These are phyloP conservation scores for Candida adriatica DNA, from an alignment of 805 yeast genomes.

Conservation along the genomic window DNA sequence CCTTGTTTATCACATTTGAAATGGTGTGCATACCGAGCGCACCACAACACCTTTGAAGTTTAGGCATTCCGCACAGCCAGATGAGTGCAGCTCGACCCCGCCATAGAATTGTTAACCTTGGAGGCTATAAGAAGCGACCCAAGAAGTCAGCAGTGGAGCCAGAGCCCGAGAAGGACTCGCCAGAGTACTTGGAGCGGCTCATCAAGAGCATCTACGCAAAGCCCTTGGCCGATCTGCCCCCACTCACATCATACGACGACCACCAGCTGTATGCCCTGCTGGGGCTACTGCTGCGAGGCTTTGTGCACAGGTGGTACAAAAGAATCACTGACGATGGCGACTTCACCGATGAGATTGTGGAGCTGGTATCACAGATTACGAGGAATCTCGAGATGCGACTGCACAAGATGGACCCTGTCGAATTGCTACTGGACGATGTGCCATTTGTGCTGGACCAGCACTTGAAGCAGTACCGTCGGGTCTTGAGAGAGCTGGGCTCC, in stretches of 20 bases:
- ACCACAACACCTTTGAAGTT: no score
- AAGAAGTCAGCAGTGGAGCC: not conserved
- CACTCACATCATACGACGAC: slow-evolving; percentile 35
- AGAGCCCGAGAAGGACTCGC: slow-evolving; percentile 16
- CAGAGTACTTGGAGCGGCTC: slow-evolving; percentile 22
- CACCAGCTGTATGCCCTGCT: slow-evolving; percentile 38
- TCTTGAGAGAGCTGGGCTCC: slow-evolving; percentile 23
- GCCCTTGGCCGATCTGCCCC: slow-evolving; percentile 27
- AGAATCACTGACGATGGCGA: slow-evolving; percentile 34
- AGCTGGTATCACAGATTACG: slow-evolving; percentile 32
- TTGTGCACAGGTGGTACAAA: slow-evolving; percentile 41
- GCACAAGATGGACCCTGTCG: slow-evolving; percentile 27
- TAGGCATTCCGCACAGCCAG: no score
- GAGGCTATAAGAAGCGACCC: not conserved
- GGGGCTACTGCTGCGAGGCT: slow-evolving; percentile 39
- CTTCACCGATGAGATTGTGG: slow-evolving; percentile 34
- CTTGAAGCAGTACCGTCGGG: slow-evolving; percentile 25
- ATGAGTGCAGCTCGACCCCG: no score
- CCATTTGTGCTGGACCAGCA: slow-evolving; percentile 35
- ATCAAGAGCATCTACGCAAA: slow-evolving; percentile 17
- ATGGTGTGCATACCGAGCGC: no score
- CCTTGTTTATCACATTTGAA: no score
- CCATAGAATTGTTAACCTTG: slow-evolving; percentile 13
- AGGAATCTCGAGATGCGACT: slow-evolving; percentile 31
- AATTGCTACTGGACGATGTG: slow-evolving; percentile 37